phyloP scores from a whole-genome alignment of 257 asterid genomes.

The Handroanthus guayacan region DNA sequence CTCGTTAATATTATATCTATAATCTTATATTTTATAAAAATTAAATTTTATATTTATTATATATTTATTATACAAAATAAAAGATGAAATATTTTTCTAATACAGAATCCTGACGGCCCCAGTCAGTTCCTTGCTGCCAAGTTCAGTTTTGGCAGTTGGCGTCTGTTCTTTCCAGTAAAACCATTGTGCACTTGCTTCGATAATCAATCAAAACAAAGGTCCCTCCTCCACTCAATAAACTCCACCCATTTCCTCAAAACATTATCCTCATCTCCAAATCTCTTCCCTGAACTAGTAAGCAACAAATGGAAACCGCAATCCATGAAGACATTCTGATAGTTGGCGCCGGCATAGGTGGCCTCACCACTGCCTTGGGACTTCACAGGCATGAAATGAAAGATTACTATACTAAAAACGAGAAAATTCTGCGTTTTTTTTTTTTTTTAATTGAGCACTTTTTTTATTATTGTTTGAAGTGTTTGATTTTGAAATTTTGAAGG shows the following conservation, averaged over 20 bases:
- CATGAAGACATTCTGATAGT: slow-evolving; percentile 53
- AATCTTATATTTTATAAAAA: too few relatives aligned
- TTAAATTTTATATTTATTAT: too few relatives aligned
- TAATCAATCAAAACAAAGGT: not conserved
- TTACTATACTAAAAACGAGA: too few relatives aligned
- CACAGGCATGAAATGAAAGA: slow-evolving; percentile 51
- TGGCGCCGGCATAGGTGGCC: slow-evolving; percentile 78
- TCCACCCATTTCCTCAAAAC: not conserved
- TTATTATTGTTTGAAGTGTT: too few relatives aligned
- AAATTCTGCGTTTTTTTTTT: too few relatives aligned
- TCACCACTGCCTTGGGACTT: slow-evolving; percentile 68
- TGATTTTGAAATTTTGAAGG: slow-evolving; percentile 37
- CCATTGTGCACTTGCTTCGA: slow-evolving; percentile 8
- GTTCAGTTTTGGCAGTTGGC: slow-evolving; percentile 5
- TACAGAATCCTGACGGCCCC: not conserved
- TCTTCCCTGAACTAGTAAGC: not conserved
- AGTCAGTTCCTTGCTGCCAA: not conserved
- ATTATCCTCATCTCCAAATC: not conserved
- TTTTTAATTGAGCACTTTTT: too few relatives aligned
- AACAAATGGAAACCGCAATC: slow-evolving; percentile 20
- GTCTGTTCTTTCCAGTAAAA: slow-evolving; percentile 5
- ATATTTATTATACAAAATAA: too few relatives aligned
- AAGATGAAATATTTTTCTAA: too few relatives aligned
- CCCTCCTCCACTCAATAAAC: not conserved
- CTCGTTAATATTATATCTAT: too few relatives aligned